Percentiles rank a stretch among this genome's conserved stretches.
These are phyloP conservation scores for Fulvia fulva DNA, from an alignment of 2,329 filamentous ascomycete species.

Conservation along the genomic window DNA sequence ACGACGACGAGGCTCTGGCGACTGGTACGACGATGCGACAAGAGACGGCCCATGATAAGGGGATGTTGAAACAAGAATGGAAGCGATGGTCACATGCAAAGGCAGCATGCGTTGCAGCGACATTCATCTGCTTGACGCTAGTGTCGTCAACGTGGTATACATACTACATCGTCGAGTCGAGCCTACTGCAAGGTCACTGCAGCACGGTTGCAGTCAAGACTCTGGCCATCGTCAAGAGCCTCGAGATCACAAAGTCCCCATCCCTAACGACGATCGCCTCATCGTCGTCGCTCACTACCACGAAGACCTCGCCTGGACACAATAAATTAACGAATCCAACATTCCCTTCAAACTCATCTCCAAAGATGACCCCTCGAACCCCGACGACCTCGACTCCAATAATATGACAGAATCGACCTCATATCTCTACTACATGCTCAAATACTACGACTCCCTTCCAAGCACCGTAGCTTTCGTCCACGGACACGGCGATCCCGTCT, in stretches of 20 bases:
- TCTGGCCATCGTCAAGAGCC: background rate
- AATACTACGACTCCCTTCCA: background rate
- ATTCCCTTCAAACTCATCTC: background rate
- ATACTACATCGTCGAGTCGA: background rate
- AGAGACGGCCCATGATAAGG: background rate
- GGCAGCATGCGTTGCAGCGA: background rate
- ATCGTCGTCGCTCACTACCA: background rate
- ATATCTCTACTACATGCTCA: background rate
- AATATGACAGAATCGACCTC: background rate
- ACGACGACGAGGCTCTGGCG: background rate
- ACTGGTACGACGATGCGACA: background rate
- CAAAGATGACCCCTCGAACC: background rate
- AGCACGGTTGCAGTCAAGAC: background rate
- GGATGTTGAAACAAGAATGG: background rate
- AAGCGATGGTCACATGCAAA: background rate
- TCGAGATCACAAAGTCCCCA: background rate
- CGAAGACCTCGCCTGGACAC: background rate
- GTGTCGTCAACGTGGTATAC: background rate
- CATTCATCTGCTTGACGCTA: background rate
- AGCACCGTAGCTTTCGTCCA: background rate
- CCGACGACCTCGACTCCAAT: background rate
- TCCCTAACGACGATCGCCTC: background rate
- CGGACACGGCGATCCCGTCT: background rate
- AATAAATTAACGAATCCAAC: background rate
- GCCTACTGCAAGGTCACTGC: background rate